Evolutionary conservation across 2,329 filamentous ascomycete species (phyloP), one percentile per base, ranked within the genome.

Genomic region (Cyphellophora attinorum): DNA sequence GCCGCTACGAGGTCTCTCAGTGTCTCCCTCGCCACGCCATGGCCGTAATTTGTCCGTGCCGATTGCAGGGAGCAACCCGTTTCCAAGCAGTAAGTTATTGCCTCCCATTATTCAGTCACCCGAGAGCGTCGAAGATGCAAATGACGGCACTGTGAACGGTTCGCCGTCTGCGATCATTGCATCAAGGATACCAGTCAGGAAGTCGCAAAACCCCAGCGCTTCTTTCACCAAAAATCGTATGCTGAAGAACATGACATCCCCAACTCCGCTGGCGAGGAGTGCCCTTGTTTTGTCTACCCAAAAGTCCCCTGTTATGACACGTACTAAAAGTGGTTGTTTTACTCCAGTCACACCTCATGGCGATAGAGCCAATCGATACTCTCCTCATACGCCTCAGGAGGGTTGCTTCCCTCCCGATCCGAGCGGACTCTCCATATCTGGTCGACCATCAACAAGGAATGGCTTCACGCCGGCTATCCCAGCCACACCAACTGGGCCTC

Each of bases 391-490:
- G 1, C 89, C 89, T 1, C 75, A 76, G 31, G 85, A 91, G 40
- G 72, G 69, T 35, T 71, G 84, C 50, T 68, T 79, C 16, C 81
- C 83, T 16, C 79, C 81, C 5, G 88, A 95, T 54, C 79, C 85
- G 1, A 93, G 83, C 57, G 76, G 76, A 25, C 64, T 94, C 12
- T 88, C 85, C 1, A 89, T 94, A 40, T 91, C 85, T 3, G 79
- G 75, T 37, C 65, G 68, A 12, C 57, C 57, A 11, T 41, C 50
- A 3, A 53, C 49, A 18, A 57, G 60, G 28, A 51, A 58, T 3
- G 62, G 63, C 32, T 37, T 19, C 30, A 52, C 50, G 42, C 54
- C 60, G 34, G 65, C 65, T 38, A 68, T 77, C 10, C 89, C 88
- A 1, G 86, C 85, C 1, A 96, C 89, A 1, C 89, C 89, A 4